phyloP scores from a whole-genome alignment of 805 yeast species.

The Candida rishiriensis region DNA sequence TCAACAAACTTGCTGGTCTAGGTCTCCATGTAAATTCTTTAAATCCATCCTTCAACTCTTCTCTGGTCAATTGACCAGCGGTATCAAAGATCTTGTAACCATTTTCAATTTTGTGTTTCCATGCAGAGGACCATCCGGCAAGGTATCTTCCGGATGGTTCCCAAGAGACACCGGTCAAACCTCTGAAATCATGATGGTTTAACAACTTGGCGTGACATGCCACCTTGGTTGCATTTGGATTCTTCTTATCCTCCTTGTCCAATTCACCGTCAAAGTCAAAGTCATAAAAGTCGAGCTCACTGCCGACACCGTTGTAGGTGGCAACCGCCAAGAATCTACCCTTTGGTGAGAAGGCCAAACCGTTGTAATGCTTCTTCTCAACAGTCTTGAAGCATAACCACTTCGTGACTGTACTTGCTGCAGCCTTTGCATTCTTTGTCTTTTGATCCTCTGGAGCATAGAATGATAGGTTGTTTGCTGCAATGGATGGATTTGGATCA shows the following conservation, averaged over 20 bases:
- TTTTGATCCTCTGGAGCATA: conserved; percentile 72
- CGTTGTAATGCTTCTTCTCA: conserved; percentile 62
- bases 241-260: conserved; percentile 34
- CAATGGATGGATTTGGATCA: conserved; percentile 56
- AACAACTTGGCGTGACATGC: conserved; percentile 58
- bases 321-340: conserved; percentile 76
- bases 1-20: conserved; percentile 77
- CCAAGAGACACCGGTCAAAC: conserved; percentile 85
- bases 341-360: conserved; percentile 83
- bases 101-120: conserved; percentile 82
- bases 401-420: conserved; percentile 20
- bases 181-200: conserved; percentile 60
- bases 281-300: conserved; percentile 84
- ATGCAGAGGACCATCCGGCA: conserved; percentile 80
- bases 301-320: conserved; percentile 36
- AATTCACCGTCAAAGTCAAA: conserved; percentile 70
- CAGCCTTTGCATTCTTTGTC: conserved; percentile 22
- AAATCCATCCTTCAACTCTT: conserved; percentile 77
- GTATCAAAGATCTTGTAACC: conserved; percentile 87
- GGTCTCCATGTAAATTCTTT: conserved; percentile 96
- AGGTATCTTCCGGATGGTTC: conserved; percentile 93
- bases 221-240: conserved; percentile 32
- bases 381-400: conserved; percentile 51
- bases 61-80: conserved; percentile 72
- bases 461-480: conserved; percentile 64